These are phyloP conservation scores for Iberis pinnata DNA, from an alignment of 345 rosid species.

Conservation along the genomic window DNA sequence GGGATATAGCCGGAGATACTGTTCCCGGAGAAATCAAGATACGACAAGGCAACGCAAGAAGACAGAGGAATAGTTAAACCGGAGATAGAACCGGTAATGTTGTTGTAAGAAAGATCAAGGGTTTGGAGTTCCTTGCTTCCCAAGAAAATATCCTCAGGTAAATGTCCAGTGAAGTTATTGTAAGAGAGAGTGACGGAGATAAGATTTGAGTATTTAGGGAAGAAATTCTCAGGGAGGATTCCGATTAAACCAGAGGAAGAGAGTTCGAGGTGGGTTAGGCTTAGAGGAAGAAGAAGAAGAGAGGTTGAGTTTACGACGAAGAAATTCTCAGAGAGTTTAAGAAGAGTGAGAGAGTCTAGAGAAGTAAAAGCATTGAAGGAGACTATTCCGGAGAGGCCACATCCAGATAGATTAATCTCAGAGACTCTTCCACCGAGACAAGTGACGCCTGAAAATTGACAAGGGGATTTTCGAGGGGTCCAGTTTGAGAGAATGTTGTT, in stretches of 20 bases:
- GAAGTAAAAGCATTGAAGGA: conserved; percentile 52
- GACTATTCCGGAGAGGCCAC: conserved; percentile 46
- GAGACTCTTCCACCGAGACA: conserved; percentile 62
- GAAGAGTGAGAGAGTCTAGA: conserved; percentile 49
- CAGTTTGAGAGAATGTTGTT: conserved; percentile 54
- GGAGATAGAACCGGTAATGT: conserved; percentile 77
- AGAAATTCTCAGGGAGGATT: conserved; percentile 47
- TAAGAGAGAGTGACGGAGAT: conserved; percentile 46
- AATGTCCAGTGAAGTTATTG: conserved; percentile 59
- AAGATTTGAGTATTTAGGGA: conserved; percentile 51
- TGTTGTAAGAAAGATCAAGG: conserved; percentile 77
- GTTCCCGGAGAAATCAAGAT: conserved; percentile 66
- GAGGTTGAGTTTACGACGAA: conserved; percentile 58
- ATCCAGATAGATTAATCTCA: conserved; percentile 58
- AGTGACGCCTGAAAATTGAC: conserved; percentile 69
- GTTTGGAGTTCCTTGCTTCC: conserved; percentile 51
- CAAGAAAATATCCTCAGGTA: conserved; percentile 52
- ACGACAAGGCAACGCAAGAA: conserved; percentile 57
- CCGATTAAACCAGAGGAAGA: conserved; percentile 61
- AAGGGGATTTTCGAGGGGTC: conserved; percentile 46
- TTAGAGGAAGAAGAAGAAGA: conserved; percentile 64
- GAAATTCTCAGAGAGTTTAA: conserved; percentile 54
- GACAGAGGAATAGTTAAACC: conserved; percentile 39
- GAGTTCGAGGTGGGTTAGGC: conserved; percentile 58
- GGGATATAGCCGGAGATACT: conserved; percentile 51